Base-by-base conservation (phyloP, 805 yeast species). In the Brettanomyces anomalus region DNA sequence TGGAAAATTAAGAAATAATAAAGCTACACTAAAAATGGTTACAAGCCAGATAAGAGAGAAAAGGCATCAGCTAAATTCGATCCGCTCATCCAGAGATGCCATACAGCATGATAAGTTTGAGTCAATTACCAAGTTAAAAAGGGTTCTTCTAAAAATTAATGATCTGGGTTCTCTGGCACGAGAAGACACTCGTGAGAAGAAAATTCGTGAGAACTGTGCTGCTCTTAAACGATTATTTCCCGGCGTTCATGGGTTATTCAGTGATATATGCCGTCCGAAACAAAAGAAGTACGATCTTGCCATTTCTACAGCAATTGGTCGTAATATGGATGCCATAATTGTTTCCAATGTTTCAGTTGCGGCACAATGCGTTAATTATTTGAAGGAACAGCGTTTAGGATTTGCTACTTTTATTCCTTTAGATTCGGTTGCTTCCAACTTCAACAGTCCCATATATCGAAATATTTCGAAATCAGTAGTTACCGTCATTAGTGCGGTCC, bases 391-490 rank as follows among this genome's bases (percentile, higher is more conserved):
- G 56, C 72, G 96, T 49, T 68, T 82, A 11, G 97, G 97, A 38
- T 71, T 74, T 6, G 88, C 93, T 1, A 78, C 94, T 1, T 89
- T 93, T 53, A 82, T 93, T 46, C 97, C 98, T 0, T 64, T 93
- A 41, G 93, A 88, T 54, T 72, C 88, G 2, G 79, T 93, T 28
- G 74, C 69, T 7, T 76, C 77, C 1, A 70, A 65, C 31, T 67
- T 79, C 4, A 68, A 80, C 39, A 72, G 75, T 41, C 66, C 74
- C 19, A 66, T 70, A 39, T 61, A 83, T 26, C 67, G 94, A 50
- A 67, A 73, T 28, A 51, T 79, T 19, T 70, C 72, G 39, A 66
- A 65, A 5, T 63, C 64, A 10, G 84, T 81, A 2, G 71, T 79
- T 41, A 86, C 95, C n/a, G 74, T 78, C 3, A 57, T 78, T 16